Evolutionary conservation across 164 flowering plant genomes (phyloP), one percentile per base, ranked within the genome.

Genomic region (Aristolochia contorta): DNA sequence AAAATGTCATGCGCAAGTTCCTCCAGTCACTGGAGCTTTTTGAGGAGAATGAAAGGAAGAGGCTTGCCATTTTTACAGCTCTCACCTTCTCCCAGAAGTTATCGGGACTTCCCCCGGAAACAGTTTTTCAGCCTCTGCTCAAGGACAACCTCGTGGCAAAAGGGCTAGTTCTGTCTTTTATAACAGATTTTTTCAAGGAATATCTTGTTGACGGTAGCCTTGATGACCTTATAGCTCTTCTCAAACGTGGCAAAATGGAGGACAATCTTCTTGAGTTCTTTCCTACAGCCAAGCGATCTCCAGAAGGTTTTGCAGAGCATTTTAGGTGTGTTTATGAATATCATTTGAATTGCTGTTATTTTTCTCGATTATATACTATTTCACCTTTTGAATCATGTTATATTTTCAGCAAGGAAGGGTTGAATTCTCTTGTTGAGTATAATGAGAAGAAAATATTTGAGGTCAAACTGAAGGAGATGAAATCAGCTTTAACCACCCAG

Each of bases 71-170:
- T 67, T 92, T 92, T 77, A 89, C 98, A 22, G 98, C 98, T 20
- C 96, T 92, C 70, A 83, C 91, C 22, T 92, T 92, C 78, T 89
- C 98, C 27, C 98, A 89, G 91, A 92, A 87, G 75, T 73, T 89
- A 33, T 92, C 98, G 0, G 98, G 98, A 33, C 90, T 92, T 57
- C 97, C 93, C 5, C 98, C 98, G 4, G 98, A 92, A 82, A 84
- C 98, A 16, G 96, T 92, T 27, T 80, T 92, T 77, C 98, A 92
- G 74, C 97, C 97, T 12, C 71, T 92, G 60, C 91, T 87, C 71
- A 92, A 92, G 75, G 98, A 86, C 68, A 92, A 87, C 75, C 98
- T 92, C 71, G 89, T 89, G 52, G 96, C 70, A 60, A 92, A 92
- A 74, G 98, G 98, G 83, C 73, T 92, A 78, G 98, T 92, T 43